Evolutionary conservation across 495 filamentous ascomycete species (phyloP).

Genomic region (Ascobolus immersus): DNA sequence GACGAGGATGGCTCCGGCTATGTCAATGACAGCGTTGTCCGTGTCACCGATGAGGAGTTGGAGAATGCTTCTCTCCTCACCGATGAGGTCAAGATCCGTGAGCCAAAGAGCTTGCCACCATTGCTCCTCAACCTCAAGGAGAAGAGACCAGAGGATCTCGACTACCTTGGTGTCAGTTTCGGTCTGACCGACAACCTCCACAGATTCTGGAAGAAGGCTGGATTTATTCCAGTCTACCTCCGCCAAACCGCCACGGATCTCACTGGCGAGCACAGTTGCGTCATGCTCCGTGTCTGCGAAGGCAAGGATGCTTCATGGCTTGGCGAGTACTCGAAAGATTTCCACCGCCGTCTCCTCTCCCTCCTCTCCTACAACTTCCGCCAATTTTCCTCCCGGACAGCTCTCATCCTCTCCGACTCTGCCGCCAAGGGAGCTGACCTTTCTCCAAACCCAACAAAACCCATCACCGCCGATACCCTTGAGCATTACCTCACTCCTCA

Average conservation of each 20-base stretch:
- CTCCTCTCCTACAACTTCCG: slow-evolving; percentile 84
- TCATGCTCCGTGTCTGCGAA: slow-evolving; percentile 68
- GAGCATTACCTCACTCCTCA: slow-evolving; percentile 61
- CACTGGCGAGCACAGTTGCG: slow-evolving; percentile 90
- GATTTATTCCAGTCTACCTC: slow-evolving; percentile 79
- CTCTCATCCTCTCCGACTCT: slow-evolving; percentile 70
- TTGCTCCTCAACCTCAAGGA: slow-evolving; percentile 77
- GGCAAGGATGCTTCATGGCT: slow-evolving; percentile 54
- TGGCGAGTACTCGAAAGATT: slow-evolving; percentile 71
- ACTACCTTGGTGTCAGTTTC: slow-evolving; percentile 88
- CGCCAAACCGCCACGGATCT: slow-evolving; percentile 89
- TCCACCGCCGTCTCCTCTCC: slow-evolving; percentile 68
- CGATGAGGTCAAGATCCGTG: slow-evolving; percentile 71
- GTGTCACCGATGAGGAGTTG: slow-evolving; percentile 67
- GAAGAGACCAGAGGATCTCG: slow-evolving; percentile 50
- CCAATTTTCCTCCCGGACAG: slow-evolving; percentile 52
- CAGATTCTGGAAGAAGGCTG: slow-evolving; percentile 75
- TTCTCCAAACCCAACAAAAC: slow-evolving; percentile 16
- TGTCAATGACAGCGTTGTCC: slow-evolving; percentile 36
- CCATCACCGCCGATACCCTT: slow-evolving; percentile 22
- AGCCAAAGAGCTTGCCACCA: slow-evolving; percentile 75
- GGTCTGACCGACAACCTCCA: slow-evolving; percentile 72
- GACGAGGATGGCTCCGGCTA: slow-evolving; percentile 30
- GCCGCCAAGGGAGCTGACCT: slow-evolving; percentile 47
- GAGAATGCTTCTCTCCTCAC: slow-evolving; percentile 51